A percentile compares a stretch with the other conserved stretches of the same genome.
These are phyloP conservation scores for Gloeostereum incarnatum DNA, from an alignment of 768 basidiomycete genomes.

Conservation along the genomic window DNA sequence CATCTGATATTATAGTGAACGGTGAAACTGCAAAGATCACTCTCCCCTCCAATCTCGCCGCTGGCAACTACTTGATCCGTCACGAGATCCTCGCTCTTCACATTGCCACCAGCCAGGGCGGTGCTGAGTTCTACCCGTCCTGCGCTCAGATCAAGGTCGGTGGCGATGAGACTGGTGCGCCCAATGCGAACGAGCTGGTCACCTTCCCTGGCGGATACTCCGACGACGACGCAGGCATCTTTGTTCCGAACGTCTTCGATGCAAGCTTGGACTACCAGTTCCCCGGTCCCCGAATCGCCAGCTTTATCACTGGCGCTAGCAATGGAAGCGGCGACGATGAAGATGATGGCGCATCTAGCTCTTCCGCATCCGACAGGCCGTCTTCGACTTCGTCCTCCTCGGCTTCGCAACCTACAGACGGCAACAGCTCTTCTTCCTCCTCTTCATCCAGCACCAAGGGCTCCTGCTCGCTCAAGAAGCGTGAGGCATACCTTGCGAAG, in stretches of 20 bases:
- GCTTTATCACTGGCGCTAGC: constrained; percentile 11
- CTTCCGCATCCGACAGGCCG: no score
- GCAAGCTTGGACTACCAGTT: constrained; percentile 12
- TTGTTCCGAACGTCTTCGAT: constrained; percentile 22
- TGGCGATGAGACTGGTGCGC: constrained; percentile 23
- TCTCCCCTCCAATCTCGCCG: constrained; percentile 20
- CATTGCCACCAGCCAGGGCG: constrained; percentile 28
- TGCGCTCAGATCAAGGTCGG: constrained; percentile 30
- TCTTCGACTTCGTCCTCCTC: no score
- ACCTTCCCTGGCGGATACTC: constrained; percentile 42
- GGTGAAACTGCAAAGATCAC: constrained; percentile 21
- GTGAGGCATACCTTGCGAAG: no score
- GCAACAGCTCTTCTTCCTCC: no score
- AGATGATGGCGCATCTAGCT: no score
- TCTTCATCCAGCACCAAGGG: no score
- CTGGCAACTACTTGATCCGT: constrained; percentile 41
- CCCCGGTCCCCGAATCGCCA: constrained; percentile 22
- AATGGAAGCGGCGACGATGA: no score
- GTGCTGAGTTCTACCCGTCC: constrained; percentile 48
- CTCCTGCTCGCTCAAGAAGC: no score
- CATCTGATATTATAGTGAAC: constrained; percentile 22
- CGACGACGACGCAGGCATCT: constrained; percentile 41
- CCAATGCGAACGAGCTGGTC: constrained; percentile 22
- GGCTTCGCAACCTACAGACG: no score
- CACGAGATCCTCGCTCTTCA: constrained; percentile 47